Evolutionary conservation across 2,329 filamentous ascomycete species (phyloP).

Genomic region (Tolypocladium tropicale): DNA sequence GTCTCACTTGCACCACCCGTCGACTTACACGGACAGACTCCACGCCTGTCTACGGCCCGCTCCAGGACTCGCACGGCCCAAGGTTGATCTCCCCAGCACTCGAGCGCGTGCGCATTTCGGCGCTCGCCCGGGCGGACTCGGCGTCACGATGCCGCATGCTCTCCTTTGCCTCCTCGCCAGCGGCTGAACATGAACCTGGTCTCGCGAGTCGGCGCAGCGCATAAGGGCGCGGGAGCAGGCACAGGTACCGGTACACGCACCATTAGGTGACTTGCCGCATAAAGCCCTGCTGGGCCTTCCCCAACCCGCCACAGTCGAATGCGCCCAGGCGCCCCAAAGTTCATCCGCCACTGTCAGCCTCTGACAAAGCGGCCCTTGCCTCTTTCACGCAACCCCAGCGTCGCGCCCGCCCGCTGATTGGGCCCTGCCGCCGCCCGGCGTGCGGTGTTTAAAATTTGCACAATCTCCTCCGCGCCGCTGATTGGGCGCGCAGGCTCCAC

Average conservation of each 20-base stretch:
- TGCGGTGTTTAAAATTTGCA: constrained; percentile 16
- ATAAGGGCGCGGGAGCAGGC: neutral
- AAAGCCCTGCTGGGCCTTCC: neutral
- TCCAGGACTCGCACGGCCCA: neutral
- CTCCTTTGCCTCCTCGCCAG: neutral
- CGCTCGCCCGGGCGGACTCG: neutral
- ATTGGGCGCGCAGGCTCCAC: constrained; percentile 3
- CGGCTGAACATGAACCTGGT: too few species aligned
- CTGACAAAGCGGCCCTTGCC: neutral
- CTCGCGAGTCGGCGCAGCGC: neutral
- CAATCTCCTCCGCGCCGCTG: constrained; percentile 13
- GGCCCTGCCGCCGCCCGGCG: neutral
- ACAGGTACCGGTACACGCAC: neutral
- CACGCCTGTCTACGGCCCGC: neutral
- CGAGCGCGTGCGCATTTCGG: neutral
- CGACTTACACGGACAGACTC: neutral
- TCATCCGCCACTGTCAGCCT: neutral
- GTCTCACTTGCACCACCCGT: neutral
- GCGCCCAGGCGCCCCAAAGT: neutral
- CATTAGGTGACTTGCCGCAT: too few species aligned
- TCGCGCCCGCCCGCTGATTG: neutral
- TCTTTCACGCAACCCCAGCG: neutral
- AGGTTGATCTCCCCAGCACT: neutral
- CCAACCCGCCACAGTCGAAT: neutral
- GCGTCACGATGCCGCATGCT: neutral